Conservation (phyloP, 2,329 filamentous ascomycete species). For the Bipolaris victoriae region DNA sequence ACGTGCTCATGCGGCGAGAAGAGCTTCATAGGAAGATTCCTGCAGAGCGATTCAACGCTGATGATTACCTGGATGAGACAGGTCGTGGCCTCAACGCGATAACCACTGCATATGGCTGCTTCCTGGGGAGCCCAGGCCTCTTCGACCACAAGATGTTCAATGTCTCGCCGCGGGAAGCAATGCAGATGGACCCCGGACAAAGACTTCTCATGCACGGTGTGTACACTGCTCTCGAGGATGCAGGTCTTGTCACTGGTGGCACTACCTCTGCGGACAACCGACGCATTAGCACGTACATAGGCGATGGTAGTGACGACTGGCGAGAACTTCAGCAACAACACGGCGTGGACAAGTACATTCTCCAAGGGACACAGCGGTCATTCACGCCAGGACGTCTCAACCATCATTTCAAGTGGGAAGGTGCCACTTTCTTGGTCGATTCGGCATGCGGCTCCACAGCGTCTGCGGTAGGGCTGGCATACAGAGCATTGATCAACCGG, state of each 20-base stretch:
- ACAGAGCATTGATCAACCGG: conserved; percentile 34
- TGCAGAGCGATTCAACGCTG: conserved; percentile 73
- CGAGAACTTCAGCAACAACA: conserved; percentile 64
- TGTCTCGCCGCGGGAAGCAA: conserved; percentile 81
- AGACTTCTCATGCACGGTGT: conserved; percentile 74
- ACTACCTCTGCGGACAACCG: conserved; percentile 65
- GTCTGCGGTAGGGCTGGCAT: conserved; percentile 34
- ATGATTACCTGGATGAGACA: conserved; percentile 72
- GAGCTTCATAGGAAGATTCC: conserved; percentile 58
- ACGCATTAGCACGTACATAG: conserved; percentile 74
- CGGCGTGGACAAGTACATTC: conserved; percentile 59
- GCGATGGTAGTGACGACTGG: conserved; percentile 77
- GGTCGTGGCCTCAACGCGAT: conserved; percentile 63
- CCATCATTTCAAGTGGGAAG: conserved; percentile 37
- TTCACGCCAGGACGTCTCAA: conserved; percentile 60
- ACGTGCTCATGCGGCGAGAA: not conserved
- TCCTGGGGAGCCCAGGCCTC: conserved; percentile 75
- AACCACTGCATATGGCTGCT: conserved; percentile 49
- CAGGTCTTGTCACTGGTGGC: conserved; percentile 74
- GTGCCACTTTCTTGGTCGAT: conserved; percentile 50
- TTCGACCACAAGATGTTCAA: conserved; percentile 89
- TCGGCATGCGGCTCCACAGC: conserved; percentile 45
- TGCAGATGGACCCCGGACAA: conserved; percentile 82
- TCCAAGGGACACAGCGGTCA: conserved; percentile 58
- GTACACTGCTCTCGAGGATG: conserved; percentile 82